Percentiles rank a stretch among this genome's conserved stretches.
phyloP scores from a whole-genome alignment of 2,329 filamentous ascomycete genomes.

The Stagonosporopsis tanaceti region DNA sequence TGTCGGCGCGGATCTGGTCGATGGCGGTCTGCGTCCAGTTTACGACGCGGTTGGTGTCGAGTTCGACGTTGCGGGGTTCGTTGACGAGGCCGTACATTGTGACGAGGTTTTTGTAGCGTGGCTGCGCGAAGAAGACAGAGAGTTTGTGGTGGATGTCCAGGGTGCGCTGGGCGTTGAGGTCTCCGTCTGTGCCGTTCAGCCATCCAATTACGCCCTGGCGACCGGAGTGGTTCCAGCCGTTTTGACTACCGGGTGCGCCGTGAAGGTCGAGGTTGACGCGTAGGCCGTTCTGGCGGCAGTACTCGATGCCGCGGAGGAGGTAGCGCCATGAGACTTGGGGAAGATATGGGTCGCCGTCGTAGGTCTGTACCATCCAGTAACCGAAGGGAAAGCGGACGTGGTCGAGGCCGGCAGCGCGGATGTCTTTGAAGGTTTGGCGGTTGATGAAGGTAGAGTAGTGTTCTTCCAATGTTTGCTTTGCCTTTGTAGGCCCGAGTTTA shows the following conservation, averaged over 20 bases:
- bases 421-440: slow-evolving; percentile 83
- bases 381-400: slow-evolving; percentile 96
- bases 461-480: slow-evolving; percentile 76
- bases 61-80: slow-evolving; percentile 81
- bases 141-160: slow-evolving; percentile 88
- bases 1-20: slow-evolving; percentile 76
- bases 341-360: slow-evolving; percentile 87
- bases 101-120: slow-evolving; percentile 89
- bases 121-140: slow-evolving; percentile 90
- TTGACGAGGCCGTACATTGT: slow-evolving; percentile 94
- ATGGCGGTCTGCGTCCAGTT: slow-evolving; percentile 82
- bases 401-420: slow-evolving; percentile 86
- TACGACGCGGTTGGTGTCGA: slow-evolving; percentile 72
- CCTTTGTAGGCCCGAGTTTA: slow-evolving; percentile 70
- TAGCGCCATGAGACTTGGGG: slow-evolving; percentile 91
- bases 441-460: slow-evolving; percentile 92
- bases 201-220: slow-evolving; percentile 81
- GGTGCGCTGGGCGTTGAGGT: slow-evolving; percentile 78
- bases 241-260: slow-evolving; percentile 90
- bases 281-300: slow-evolving; percentile 88
- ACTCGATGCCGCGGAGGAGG: slow-evolving; percentile 90
- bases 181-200: slow-evolving; percentile 89
- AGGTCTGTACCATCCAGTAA: slow-evolving; percentile 92
- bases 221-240: slow-evolving; percentile 97
- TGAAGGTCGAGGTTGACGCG: slow-evolving; percentile 94